Conservation (phyloP, 2,329 filamentous ascomycete species). For the Ophiocordyceps sinensis region DNA sequence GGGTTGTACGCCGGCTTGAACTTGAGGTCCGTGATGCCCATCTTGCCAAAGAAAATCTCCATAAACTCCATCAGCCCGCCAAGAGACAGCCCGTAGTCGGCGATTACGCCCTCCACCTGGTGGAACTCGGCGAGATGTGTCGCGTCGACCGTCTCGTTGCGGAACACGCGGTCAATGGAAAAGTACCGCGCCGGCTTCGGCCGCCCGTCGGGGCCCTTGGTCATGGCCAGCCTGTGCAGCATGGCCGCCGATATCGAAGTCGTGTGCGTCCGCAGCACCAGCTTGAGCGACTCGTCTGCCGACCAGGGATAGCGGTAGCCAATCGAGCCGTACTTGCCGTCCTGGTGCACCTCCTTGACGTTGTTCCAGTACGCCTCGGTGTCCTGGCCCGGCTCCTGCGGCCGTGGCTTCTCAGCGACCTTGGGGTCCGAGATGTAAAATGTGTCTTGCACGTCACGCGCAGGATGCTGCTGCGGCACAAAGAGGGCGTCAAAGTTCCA, state of each 20-base stretch:
- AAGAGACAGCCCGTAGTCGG: conserved; percentile 83
- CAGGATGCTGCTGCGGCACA: conserved; percentile 89
- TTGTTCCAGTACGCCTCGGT: conserved; percentile 83
- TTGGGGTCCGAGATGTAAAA: conserved; percentile 94
- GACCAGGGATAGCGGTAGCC: conserved; percentile 95
- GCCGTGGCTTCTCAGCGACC: conserved; percentile 53
- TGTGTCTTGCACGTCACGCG: conserved; percentile 92
- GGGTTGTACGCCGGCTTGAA: conserved; percentile 69
- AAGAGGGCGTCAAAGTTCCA: conserved; percentile 97
- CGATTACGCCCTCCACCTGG: conserved; percentile 96
- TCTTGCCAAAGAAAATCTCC: conserved; percentile 90
- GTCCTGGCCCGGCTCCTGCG: conserved; percentile 41
- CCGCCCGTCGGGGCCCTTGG: conserved; percentile 57
- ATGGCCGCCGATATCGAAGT: conserved; percentile 85
- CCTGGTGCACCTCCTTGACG: conserved; percentile 73
- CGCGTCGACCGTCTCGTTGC: conserved; percentile 92
- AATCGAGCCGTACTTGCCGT: conserved; percentile 85
- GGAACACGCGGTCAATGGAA: conserved; percentile 95
- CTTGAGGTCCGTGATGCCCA: conserved; percentile 71
- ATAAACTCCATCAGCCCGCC: conserved; percentile 89
- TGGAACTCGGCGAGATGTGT: conserved; percentile 98
- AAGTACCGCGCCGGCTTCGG: conserved; percentile 76
- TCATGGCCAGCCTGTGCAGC: conserved; percentile 74
- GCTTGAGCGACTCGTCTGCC: conserved; percentile 64
- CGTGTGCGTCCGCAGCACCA: conserved; percentile 92